Percentiles rank a stretch among this genome's conserved stretches.
Conservation (phyloP, 306 rosid genomes). For the Hippophae rhamnoides region DNA sequence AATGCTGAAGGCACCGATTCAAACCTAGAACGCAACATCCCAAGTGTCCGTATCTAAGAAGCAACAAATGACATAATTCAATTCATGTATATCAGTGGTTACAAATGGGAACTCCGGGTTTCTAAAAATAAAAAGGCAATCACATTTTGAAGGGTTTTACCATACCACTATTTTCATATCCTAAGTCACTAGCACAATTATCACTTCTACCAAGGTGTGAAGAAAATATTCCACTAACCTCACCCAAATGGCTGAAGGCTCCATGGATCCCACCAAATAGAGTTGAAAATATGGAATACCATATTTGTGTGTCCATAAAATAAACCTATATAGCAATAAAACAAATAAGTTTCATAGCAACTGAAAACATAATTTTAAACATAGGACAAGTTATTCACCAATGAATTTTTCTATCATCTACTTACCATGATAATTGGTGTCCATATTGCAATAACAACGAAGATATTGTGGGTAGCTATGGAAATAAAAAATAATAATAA, state of each 20-base stretch:
- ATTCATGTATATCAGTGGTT: no score
- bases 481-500: constrained; percentile 16
- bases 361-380: constrained; percentile 10
- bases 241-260: constrained; percentile 98
- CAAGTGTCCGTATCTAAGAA: constrained; percentile 93
- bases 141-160: neutral
- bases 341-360: constrained; percentile 13
- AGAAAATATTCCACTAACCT: constrained; percentile 52
- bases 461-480: constrained; percentile 55
- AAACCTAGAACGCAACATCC: constrained; percentile 91
- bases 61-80: constrained; percentile 17
- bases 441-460: constrained; percentile 73
- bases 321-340: constrained; percentile 58
- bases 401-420: constrained; percentile 8
- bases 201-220: neutral
- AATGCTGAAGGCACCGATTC: constrained; percentile 68
- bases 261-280: constrained; percentile 87
- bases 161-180: neutral
- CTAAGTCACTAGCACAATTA: neutral
- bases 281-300: constrained; percentile 95
- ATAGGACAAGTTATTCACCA: constrained; percentile 11
- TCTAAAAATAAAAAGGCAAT: neutral
- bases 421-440: constrained; percentile 93
- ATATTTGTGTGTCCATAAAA: constrained; percentile 96
- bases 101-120: constrained; percentile 2